Evolutionary conservation across 805 yeast genomes (phyloP), one percentile per base, ranked within the genome.

Genomic region (Cyberlindnera mississippiensis): DNA sequence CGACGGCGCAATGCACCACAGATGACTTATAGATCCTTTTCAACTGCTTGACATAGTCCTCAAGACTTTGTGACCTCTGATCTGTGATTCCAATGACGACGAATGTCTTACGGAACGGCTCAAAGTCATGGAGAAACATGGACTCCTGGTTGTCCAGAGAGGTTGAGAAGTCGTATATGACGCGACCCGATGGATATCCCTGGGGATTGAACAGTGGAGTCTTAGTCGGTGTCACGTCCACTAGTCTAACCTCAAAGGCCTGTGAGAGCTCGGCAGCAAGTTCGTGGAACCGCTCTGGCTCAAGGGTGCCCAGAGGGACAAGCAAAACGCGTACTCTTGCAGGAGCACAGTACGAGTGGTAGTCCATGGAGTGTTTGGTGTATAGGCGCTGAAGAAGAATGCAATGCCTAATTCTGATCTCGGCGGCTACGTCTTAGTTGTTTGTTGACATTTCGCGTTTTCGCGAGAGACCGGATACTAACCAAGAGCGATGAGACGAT

Each of bases 31-130:
- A 74, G 12, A 50, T 46, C 35, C 62, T 65, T 37, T 67, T 68
- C 38, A 89, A 66, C n/a, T 61, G 57, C 1, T 48, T 53, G 33
- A 74, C 48, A 33, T 64, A 60, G 1, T 49, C 49, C 3, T 52
- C 52, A n/a, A 64, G 41, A 5, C 43, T 46, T 1, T 40, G 35
- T 18, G 33, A 36, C 7, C 6, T 16, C 13, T 32, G 33, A 43
- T 59, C 61, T 1, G 58, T 57, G 19, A 78, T 49, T 4, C 80
- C 83, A 34, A 78, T 58, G 5, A 82, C 79, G 7, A 82, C 70
- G 51, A 87, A 76, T 0, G 85, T 78, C 56, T 88, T 87, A 38
- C 97, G 66, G 62, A 76, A 88, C 1, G 96, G 96, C 63, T 93
- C 97, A 49, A 91, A 79, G 61, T 91, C 98, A 51, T 84, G 86